Percentiles rank a stretch among this genome's conserved stretches.
Conservation (phyloP, 495 filamentous ascomycete species). For the Parmelia sp. region DNA sequence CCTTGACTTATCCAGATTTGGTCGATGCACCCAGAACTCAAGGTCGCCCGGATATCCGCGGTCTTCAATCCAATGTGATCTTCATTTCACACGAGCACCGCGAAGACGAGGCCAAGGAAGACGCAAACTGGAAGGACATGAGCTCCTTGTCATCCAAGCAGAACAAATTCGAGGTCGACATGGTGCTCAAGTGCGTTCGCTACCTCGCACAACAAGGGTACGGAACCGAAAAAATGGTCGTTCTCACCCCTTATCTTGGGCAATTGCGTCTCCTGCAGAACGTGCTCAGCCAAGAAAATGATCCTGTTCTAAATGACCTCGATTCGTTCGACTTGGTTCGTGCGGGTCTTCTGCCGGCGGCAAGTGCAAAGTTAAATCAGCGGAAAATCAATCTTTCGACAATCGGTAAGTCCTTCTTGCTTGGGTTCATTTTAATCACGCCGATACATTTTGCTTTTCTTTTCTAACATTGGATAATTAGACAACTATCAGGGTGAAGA, state of each 20-base stretch:
- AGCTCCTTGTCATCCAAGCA: constrained; percentile 46
- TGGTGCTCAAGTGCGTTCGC: constrained; percentile 60
- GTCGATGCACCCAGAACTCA: constrained; percentile 51
- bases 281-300: constrained; percentile 48
- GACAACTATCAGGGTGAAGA: constrained; percentile 84
- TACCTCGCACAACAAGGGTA: constrained; percentile 77
- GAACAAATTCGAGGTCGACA: constrained; percentile 62
- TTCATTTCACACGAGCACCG: constrained; percentile 58
- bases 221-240: constrained; percentile 55
- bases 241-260: constrained; percentile 70
- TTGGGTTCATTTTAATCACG: no score
- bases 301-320: constrained; percentile 62
- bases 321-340: constrained; percentile 61
- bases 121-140: constrained; percentile 49
- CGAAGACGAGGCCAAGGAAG: constrained; percentile 39
- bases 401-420: constrained; percentile 45
- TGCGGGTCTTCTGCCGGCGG: constrained; percentile 55
- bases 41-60: constrained; percentile 45
- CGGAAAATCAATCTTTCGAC: constrained; percentile 55
- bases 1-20: constrained; percentile 59
- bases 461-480: constrained; percentile 20
- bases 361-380: constrained; percentile 47
- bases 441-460: background rate
- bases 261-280: constrained; percentile 57
- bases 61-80: constrained; percentile 56